Conservation (phyloP, 768 basidiomycete genomes). For the Thelephora aurantiotincta region DNA sequence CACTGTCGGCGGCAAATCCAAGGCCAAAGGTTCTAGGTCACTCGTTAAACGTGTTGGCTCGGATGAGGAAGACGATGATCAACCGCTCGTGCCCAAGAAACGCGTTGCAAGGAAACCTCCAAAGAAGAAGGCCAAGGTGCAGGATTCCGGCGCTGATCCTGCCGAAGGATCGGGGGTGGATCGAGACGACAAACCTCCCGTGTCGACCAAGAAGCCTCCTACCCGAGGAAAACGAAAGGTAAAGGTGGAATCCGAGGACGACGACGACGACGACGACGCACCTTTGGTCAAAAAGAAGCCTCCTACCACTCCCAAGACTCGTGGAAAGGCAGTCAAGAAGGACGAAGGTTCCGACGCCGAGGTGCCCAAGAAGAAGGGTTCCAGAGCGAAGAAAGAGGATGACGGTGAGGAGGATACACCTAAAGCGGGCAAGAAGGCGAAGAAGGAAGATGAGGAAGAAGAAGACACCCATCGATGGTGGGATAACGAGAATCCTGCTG, state of each 20-base stretch:
- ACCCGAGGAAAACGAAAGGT: constrained; percentile 19
- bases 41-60: constrained; percentile 16
- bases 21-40: constrained; percentile 12
- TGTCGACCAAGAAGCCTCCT: constrained; percentile 12
- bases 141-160: constrained; percentile 6
- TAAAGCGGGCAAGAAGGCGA: constrained; percentile 46
- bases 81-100: constrained; percentile 29
- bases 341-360: constrained; percentile 31
- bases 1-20: constrained; percentile 25
- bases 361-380: constrained; percentile 27
- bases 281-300: constrained; percentile 30
- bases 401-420: constrained; percentile 6
- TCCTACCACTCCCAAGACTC: constrained; percentile 18
- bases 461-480: constrained; percentile 78
- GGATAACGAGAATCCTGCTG: constrained; percentile 57
- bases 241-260: constrained; percentile 42
- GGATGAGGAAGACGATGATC: constrained; percentile 28
- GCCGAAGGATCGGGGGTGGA: constrained; percentile 14
- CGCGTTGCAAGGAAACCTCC: constrained; percentile 34
- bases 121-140: constrained; percentile 38
- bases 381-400: constrained; percentile 31
- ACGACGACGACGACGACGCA: constrained; percentile 32
- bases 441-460: constrained; percentile 45
- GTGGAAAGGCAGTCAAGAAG: constrained; percentile 35
- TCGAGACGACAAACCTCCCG: constrained; percentile 19